Evolutionary conservation across 2,329 filamentous ascomycete species (phyloP), one percentile per base, ranked within the genome.

Genomic region (Ophiosphaerella korrae): DNA sequence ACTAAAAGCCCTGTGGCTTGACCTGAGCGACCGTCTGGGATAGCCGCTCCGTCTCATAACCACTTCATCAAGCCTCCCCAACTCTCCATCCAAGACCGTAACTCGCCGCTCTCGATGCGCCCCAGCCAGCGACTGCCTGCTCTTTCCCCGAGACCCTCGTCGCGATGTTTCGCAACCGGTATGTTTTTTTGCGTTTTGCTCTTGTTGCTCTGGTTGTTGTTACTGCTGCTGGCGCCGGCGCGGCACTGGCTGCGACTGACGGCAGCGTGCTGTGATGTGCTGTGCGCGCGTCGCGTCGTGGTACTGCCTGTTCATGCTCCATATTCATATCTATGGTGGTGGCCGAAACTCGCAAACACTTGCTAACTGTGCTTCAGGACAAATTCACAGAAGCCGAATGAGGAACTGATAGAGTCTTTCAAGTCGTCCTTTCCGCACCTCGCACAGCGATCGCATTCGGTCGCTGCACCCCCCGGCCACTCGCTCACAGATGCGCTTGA

Each of bases 331-430:
- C 13, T 2, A 8, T 36, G 34, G 13, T 36, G 34, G 21, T 38
- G 16, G 14, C 14, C 5, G 16, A 38, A 38, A 18, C 14, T 12
- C 8, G 9, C 21, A 23, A 38, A 13, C 26, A 29, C 38, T 31
- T 41, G 23, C 45, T 47, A 53, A 67, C 62, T 38, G 49, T 48
- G 52, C 42, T 46, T 40, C 62, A 90, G 88, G 77, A 89, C 84
- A 68, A 91, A 84, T 74, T 86, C 89, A 48, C 89, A 92, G 75
- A 96, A 96, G 79, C 92, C 92, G 48, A 87, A 85, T 73, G 89
- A 92, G 70, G 90, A 92, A 66, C 82, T 96, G 69, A 86, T 94
- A 72, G 86, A 86, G 75, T 87, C 85, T 73, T 96, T 96, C 77
- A 89, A 89, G 73, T 85, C 90, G 67, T 87, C 85, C 62, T 96